Conservation (phyloP, 345 rosid species). For the Hibiscus tridactylites region DNA sequence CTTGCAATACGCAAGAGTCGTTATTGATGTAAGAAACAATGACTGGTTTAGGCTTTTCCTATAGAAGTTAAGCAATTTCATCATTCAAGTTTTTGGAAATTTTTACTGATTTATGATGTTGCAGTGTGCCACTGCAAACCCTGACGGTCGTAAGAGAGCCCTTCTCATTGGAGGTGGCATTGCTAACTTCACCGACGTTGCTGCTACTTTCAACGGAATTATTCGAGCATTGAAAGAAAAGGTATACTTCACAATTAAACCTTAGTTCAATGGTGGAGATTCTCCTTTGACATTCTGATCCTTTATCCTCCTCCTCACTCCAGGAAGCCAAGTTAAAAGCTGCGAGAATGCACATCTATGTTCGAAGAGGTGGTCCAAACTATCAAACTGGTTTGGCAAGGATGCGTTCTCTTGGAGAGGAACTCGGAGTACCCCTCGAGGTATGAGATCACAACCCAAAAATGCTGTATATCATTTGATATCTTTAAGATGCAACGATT, state of each 20-base stretch:
- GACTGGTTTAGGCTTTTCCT: not conserved
- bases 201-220: conserved; percentile 90
- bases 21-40: conserved; percentile 60
- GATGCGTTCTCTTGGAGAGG: conserved; percentile 82
- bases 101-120: not conserved
- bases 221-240: conserved; percentile 86
- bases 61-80: not conserved
- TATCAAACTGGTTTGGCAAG: conserved; percentile 81
- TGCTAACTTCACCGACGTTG: conserved; percentile 95
- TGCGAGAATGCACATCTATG: conserved; percentile 87
- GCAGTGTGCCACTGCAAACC: conserved; percentile 90
- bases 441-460: conserved; percentile 24
- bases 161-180: conserved; percentile 96
- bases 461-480: not conserved
- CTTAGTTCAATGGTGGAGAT: not conserved
- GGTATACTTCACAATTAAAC: conserved; percentile 28
- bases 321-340: conserved; percentile 88
- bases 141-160: conserved; percentile 90
- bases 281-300: not conserved
- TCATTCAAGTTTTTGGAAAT: not conserved
- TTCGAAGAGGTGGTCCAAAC: conserved; percentile 93
- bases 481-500: not conserved
- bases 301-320: not conserved
- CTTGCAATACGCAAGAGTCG: conserved; percentile 93
- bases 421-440: conserved; percentile 82